Base-by-base conservation (phyloP, 768 basidiomycete species). In the Daedaleopsis sinensis region DNA sequence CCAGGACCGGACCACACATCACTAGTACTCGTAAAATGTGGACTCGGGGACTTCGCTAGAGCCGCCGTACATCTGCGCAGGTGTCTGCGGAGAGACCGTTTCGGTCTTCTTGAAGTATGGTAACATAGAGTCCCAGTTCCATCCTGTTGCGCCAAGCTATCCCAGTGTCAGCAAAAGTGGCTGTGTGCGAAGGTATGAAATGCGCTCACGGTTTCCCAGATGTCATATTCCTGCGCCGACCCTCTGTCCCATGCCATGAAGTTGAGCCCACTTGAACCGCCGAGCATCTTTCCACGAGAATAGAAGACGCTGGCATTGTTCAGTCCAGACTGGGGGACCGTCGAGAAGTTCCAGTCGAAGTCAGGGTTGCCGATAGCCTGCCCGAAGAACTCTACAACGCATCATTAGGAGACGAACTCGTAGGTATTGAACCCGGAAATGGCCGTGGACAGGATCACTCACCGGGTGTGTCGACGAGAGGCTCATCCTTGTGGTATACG, bases 211-310 rank as follows among this genome's bases (percentile, higher is more conserved):
- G 70, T 63, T 12, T 74, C 68, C 78, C 79, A 83, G 5, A 77
- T 70, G 57, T 83, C 74, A 42, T 82, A 62, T 61, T 83, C 82
- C 36, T 71, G 61, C 38, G 67, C 57, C 18, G 80, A 77, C 16
- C 84, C 83, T n/a, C 82, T 77, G 50, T 84, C 78, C 65, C 82
- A 75, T 72, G 85, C 87, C 78, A 88, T 79, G 43, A 84, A 86
- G 68, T 90, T 90, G 50, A 87, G 76, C 8, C 86, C 84, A 43
- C 83, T 78, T 0, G 82, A 85, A 6, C 88, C 88, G 46, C 88
- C 88, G 9, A 90, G 76, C 56, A 84, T 83, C 71, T 82, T 85
- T 35, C 88, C 88, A 37, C 82, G 75, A 5, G 86, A 82, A 80
- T 85, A 86, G 9, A 73, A 58, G 37, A 84, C 57, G 0, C 62